phyloP scores from a whole-genome alignment of 805 yeast species.

The Priceomyces melissophilus region DNA sequence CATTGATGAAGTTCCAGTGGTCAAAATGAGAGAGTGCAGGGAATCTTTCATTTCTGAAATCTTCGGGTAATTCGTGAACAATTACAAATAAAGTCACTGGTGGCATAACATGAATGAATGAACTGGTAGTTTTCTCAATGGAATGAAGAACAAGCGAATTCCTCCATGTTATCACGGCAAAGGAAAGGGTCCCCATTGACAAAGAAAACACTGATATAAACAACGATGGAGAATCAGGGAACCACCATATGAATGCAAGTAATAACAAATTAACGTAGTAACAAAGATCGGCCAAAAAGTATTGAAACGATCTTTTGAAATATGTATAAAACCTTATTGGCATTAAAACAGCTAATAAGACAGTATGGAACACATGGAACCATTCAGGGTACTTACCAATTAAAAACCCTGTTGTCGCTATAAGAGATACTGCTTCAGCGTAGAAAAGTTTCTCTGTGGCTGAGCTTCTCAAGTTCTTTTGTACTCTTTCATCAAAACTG shows the following conservation, averaged over 20 bases:
- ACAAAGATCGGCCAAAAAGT: slow-evolving; percentile 88
- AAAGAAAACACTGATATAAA: slow-evolving; percentile 84
- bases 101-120: slow-evolving; percentile 88
- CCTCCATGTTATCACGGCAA: slow-evolving; percentile 95
- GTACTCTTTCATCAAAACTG: slow-evolving; percentile 35
- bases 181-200: slow-evolving; percentile 83
- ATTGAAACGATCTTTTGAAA: slow-evolving; percentile 75
- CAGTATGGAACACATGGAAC: slow-evolving; percentile 75
- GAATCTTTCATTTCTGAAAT: slow-evolving; percentile 56
- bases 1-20: slow-evolving; percentile 67
- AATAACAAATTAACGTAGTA: slow-evolving; percentile 80
- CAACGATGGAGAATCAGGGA: slow-evolving; percentile 68
- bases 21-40: slow-evolving; percentile 71
- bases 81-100: slow-evolving; percentile 84
- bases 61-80: slow-evolving; percentile 66
- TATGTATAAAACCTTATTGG: slow-evolving; percentile 85
- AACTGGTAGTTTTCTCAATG: slow-evolving; percentile 86
- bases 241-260: slow-evolving; percentile 73
- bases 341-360: slow-evolving; percentile 57
- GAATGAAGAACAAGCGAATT: slow-evolving; percentile 90
- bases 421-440: slow-evolving; percentile 62
- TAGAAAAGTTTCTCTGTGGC: slow-evolving; percentile 73
- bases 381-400: slow-evolving; percentile 75
- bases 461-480: slow-evolving; percentile 30
- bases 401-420: slow-evolving; percentile 69